Evolutionary conservation across 345 rosid genomes (phyloP), one percentile per base, ranked within the genome.

Genomic region (Noccaea bulbosa): DNA sequence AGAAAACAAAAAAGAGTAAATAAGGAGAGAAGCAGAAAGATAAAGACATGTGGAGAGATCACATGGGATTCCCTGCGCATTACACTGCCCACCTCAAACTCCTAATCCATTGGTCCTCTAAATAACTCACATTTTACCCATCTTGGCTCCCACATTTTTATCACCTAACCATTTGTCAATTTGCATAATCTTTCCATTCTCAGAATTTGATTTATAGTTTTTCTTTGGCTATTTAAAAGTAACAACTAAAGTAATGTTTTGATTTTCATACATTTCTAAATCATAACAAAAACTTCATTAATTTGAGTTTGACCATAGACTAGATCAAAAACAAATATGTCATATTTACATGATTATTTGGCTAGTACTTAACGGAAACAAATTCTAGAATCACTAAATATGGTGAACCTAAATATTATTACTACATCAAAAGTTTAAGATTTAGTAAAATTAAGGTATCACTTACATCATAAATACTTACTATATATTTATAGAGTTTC

Each of bases 61-160:
- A 75, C 78, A 75, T 75, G 78, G 78, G 78, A 67, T 67, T 45
- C 74, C 62, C 74, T 74, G 77, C 54, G 67, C 53, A 49, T 74
- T 10, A 43, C 47, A 50, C 62, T 75, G 74, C 69, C 74, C 51
- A 68, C 74, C 69, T 74, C 73, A 60, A 74, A 74, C 57, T 68
- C 57, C 69, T 52, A 67, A 68, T 67, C 73, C 78, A 15, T 44
- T 51, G 56, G 16, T 35, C 70, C n/a, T 60, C 37, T 51, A 3
- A 59, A 66, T 59, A 49, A 40, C 41, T 37, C 71, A 57, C 77
- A 67, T 49, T 69, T 40, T 57, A 73, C 71, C 17, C 46, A 65
- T 40, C 66, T 58, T 57, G 35, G 7, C 61, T 58, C 12, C 27
- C 32, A 58, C 72, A 66, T 66, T 58, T 38, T 47, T 30, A 14